A percentile compares a stretch with the other conserved stretches of the same genome.
Evolutionary conservation across 2,329 filamentous ascomycete genomes (phyloP).

Genomic region (Pseudocercospora ulei): DNA sequence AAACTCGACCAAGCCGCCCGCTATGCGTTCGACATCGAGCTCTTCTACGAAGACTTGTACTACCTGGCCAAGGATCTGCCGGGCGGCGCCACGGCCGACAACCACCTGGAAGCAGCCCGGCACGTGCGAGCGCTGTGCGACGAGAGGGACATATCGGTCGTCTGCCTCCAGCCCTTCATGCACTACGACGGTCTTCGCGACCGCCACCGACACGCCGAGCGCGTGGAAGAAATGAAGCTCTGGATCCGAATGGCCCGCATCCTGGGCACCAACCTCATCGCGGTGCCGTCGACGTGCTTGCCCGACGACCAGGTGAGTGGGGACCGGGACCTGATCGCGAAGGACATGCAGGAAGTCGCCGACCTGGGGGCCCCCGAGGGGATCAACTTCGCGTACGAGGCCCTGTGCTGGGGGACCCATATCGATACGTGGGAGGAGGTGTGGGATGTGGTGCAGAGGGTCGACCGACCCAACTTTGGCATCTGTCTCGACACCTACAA

Average conservation of each 20-base stretch:
- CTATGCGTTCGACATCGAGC: conserved; percentile 62
- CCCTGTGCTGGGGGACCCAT: conserved; percentile 61
- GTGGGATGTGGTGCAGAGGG: conserved; percentile 57
- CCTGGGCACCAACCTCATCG: conserved; percentile 60
- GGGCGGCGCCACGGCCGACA: conserved; percentile 39
- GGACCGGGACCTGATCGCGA: conserved; percentile 49
- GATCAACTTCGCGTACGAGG: conserved; percentile 64
- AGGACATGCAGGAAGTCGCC: conserved; percentile 55
- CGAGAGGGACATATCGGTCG: conserved; percentile 47
- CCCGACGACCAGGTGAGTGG: conserved; percentile 44
- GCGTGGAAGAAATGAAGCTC: conserved; percentile 54
- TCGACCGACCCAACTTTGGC: conserved; percentile 63
- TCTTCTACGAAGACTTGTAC: conserved; percentile 68
- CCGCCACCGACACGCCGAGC: conserved; percentile 47
- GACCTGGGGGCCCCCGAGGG: conserved; percentile 54
- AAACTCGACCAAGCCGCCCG: conserved; percentile 60
- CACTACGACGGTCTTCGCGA: conserved; percentile 67
- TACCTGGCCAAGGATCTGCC: conserved; percentile 47
- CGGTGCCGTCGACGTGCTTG: conserved; percentile 64
- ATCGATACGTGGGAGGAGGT: conserved; percentile 61
- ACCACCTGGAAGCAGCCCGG: conserved; percentile 49
- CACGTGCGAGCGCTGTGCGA: conserved; percentile 51
- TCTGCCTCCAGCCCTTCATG: conserved; percentile 66
- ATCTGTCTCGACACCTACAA: conserved; percentile 72
- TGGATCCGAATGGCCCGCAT: conserved; percentile 60